These are phyloP conservation scores for Astrocystis sublimbata DNA, from an alignment of 495 filamentous ascomycete species.

Conservation along the genomic window DNA sequence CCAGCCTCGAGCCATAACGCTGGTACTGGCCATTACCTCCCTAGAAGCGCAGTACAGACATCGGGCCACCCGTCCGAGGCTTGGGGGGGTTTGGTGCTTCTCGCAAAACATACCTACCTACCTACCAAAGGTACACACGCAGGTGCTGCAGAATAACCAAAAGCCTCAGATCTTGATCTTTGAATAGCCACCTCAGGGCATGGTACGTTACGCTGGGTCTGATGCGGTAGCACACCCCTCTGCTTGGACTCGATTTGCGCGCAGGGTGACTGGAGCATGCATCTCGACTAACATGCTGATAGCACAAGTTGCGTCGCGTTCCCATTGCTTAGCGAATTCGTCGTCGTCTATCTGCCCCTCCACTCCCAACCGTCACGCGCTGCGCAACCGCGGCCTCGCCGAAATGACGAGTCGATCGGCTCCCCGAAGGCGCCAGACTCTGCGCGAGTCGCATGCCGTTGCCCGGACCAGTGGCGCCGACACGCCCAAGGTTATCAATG, in stretches of 20 bases:
- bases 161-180: too few relatives aligned
- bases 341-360: background rate
- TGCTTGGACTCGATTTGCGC: background rate
- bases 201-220: background rate
- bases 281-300: background rate
- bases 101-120: too few relatives aligned
- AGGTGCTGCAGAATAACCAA: background rate
- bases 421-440: conserved; percentile 34
- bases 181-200: background rate
- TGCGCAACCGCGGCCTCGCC: conserved; percentile 1
- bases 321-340: background rate
- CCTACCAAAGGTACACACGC: background rate
- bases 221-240: background rate
- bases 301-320: background rate
- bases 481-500: conserved; percentile 52
- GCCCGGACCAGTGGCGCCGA: conserved; percentile 28
- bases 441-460: conserved; percentile 36
- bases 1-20: background rate
- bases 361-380: conserved; percentile 4
- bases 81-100: background rate
- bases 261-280: background rate
- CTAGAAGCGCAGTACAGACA: background rate
- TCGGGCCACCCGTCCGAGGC: background rate
- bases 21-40: background rate
- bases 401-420: conserved; percentile 36